Base-by-base conservation (phyloP, 257 asterid species). In the Rubia yunnanensis region DNA sequence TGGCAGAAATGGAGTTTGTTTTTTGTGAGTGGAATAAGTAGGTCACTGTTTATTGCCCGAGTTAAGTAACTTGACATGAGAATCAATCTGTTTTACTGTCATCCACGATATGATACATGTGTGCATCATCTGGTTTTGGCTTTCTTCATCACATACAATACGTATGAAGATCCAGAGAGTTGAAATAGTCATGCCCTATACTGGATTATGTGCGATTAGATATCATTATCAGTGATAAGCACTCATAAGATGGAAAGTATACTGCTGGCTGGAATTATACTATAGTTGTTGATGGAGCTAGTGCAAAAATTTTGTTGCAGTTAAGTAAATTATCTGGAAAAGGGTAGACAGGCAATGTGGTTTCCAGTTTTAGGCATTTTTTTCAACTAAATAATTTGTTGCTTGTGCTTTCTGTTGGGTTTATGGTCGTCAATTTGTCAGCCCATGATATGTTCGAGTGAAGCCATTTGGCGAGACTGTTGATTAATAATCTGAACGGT, bases 391-490 rank as follows among this genome's bases (percentile, higher is more conserved):
- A 17, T n/a, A 38, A 8, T 38, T 38, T 14, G 54, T 39, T 13
- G 22, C 67, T 63, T 39, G 34, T 26, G n/a, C 31, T 20, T 55
- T 55, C 34, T 24, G 18, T 27, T 1, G 39, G 56, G 23, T 15
- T 27, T 32, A 57, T 63, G 26, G 26, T 24, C 10, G 3, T 10
- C 15, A 39, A 39, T 17, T 8, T 30, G 52, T 41, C 56, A 20
- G 7, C 35, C 54, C 27, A 10, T 36, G 10, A 6, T 7, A 30
- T 55, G 71, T 24, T 36, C 24, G 4, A 83, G 75, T 14, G 75
- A 64, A 10, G 71, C 50, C 86, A 83, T 78, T 54, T 63, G 76
- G 17, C 44, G 72, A 4, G 86, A 81, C 54, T 81, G 86, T 65
- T 59, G 77, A n/a, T 68, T 64, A 8, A 83, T 74, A n/a, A 83